These are phyloP conservation scores for Gracilaria domingensis DNA, from an alignment of 23 red algal genomes.

Conservation along the genomic window DNA sequence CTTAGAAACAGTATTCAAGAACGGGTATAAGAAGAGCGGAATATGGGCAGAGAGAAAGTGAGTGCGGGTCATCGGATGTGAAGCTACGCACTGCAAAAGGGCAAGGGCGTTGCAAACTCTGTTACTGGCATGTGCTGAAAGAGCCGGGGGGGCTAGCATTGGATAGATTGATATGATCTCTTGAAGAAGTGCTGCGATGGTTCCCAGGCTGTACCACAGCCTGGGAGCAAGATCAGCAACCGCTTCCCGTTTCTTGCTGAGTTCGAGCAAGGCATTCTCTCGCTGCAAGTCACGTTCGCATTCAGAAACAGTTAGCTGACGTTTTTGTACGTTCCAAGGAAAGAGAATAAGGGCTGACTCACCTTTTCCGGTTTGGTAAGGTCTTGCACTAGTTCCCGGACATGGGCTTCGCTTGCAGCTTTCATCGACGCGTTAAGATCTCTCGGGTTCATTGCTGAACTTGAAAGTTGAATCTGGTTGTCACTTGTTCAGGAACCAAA, in stretches of 20 bases:
- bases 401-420: conserved; percentile 60
- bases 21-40: conserved; percentile 99
- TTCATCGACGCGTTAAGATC: conserved; percentile 39
- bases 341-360: neutral
- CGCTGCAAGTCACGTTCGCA: conserved; percentile 52
- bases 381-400: conserved; percentile 64
- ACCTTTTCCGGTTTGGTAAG: conserved; percentile 72
- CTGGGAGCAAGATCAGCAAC: conserved; percentile 92
- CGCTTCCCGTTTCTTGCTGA: conserved; percentile 95
- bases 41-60: conserved; percentile 96
- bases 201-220: conserved; percentile 92
- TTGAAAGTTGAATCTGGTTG: neutral
- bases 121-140: conserved; percentile 97
- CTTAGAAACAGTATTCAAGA: conserved; percentile 99
- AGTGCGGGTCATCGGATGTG: conserved; percentile 85
- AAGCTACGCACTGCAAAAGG: conserved; percentile 96
- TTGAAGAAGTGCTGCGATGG: conserved; percentile 91
- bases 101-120: conserved; percentile 99
- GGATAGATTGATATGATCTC: conserved; percentile 99
- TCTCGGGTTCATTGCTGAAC: neutral
- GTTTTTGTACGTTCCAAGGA: neutral
- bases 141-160: conserved; percentile 86
- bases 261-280: conserved; percentile 90
- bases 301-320: neutral
- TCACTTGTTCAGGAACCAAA: neutral